Evolutionary conservation across 768 basidiomycete genomes (phyloP), one percentile per base, ranked within the genome.

Genomic region (Phanerochaete sordida): DNA sequence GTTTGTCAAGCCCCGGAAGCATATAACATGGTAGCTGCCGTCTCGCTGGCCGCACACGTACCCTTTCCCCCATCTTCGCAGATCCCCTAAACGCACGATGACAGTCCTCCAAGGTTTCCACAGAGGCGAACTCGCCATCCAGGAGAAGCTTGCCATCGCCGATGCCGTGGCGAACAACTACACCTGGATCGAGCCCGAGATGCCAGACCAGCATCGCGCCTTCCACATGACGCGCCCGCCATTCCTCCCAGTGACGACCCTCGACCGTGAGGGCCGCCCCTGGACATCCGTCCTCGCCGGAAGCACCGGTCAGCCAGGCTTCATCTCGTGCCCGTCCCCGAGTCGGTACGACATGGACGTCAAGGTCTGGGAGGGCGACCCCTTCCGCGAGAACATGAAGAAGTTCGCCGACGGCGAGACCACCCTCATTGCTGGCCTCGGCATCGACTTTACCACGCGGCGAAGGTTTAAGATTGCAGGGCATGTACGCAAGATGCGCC

Each of bases 401-500:
- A n/a, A 56, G 27, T 60, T 47, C n/a, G n/a, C n/a, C 23, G 35
- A 37, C 12, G 54, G 51, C 27, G 23, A 45, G 50, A 59, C 57
- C 47, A 56, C 62, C 33, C 69, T 85, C 4, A 72, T 81, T 13
- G 83, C 84, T 3, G 85, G 86, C 0, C 78, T 87, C 33, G 86
- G 85, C 3, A 78, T 87, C 16, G 83, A 87, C 60, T 76, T 84
- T 43, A 69, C 76, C 19, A 84, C 84, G 1, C 71, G 86, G 30
- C 68, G 84, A 63, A 76, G 86, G 65, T 86, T 86, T 64, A 87
- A 87, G 69, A 81, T 87, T 60, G 82, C 84, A 0, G 86, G 86
- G 3, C 64, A 66, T 19, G 70, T 84, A 13, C 66, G 69, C 1
- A 74, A 8, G 19, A 21, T 31, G n/a, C 2, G 23, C 6, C 33